Base-by-base conservation (phyloP, 306 rosid genomes). In the Astragalus glycyphyllos region DNA sequence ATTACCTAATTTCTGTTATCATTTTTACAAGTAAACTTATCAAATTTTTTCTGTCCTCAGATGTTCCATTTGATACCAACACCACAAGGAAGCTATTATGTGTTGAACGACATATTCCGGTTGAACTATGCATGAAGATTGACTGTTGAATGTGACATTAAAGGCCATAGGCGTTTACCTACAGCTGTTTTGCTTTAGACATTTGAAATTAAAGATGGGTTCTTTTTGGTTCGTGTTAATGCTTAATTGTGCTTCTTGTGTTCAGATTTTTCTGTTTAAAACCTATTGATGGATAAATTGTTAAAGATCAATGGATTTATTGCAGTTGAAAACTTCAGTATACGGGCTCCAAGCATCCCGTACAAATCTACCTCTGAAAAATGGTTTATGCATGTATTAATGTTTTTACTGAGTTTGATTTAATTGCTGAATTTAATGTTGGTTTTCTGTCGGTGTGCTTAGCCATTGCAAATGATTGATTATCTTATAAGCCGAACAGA, bases 1-100 rank as follows among this genome's bases (percentile, higher is more conserved):
- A 34, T 69, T 29, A 15, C 64, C 5, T 11, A 1, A 15, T 59
- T 23, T 41, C 8, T 48, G 3, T 4, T 37, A 45, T 41, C 45
- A 61, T 42, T 47, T 14, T 40, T 23, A 68, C 53, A 61, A 72
- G 65, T 61, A 20, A 44, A 63, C 44, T 51, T 23, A 23, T 32
- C 55, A 48, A 6, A 6, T 51, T 23, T 77, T 71, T 77, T 84
- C n/a, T 64, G 32, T 49, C 54, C 3, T 29, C 92, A 93, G 98
- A 93, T 93, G 98, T 93, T 93, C 86, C 98, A 93, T 83, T 84
- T 93, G 94, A 90, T 93, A 63, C 98, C 98, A 57, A 87, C 96
- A n/a, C 88, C 85, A 8, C 90, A 81, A 73, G 93, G 90, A 72
- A 90, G 96, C 90, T 93, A 85, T 66, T 90, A 83, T 62, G 98